Evolutionary conservation across 768 basidiomycete species (phyloP).

Genomic region (Pleurotus pulmonarius): DNA sequence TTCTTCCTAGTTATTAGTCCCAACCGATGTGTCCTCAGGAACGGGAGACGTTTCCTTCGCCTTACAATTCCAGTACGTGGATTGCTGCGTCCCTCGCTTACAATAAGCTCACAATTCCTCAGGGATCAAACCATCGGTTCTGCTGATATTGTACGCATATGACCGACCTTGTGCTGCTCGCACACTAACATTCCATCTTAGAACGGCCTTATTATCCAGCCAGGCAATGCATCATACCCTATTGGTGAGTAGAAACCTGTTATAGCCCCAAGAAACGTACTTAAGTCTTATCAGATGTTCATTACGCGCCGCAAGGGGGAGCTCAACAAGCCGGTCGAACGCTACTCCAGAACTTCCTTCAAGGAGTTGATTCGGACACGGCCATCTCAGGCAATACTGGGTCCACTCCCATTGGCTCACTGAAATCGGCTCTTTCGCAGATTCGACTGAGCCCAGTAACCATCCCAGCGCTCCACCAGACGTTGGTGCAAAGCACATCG

Average conservation of each 20-base stretch:
- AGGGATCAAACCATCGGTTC: slow-evolving; percentile 53
- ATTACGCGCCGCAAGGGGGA: slow-evolving; percentile 54
- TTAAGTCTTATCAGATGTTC: slow-evolving; percentile 38
- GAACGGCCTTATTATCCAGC: slow-evolving; percentile 53
- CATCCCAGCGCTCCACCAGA: slow-evolving; percentile 63
- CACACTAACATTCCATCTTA: slow-evolving; percentile 18
- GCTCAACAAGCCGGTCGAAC: slow-evolving; percentile 49
- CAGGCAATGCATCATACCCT: slow-evolving; percentile 53
- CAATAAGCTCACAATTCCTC: background rate
- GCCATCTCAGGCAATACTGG: slow-evolving; percentile 50
- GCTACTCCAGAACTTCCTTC: slow-evolving; percentile 66
- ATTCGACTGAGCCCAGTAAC: slow-evolving; percentile 57
- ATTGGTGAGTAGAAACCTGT: slow-evolving; percentile 34
- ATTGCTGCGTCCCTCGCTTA: background rate
- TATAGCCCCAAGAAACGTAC: background rate
- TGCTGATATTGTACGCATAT: slow-evolving; percentile 46
- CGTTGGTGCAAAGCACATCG: slow-evolving; percentile 51
- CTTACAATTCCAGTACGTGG: slow-evolving; percentile 50
- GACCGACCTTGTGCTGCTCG: background rate
- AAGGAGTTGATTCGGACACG: slow-evolving; percentile 53
- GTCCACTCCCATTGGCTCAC: slow-evolving; percentile 58
- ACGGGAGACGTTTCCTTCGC: slow-evolving; percentile 63
- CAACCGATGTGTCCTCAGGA: slow-evolving; percentile 24
- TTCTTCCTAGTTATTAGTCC: no score
- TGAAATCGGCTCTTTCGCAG: slow-evolving; percentile 57